Evolutionary conservation across 2,329 filamentous ascomycete species (phyloP), one percentile per base, ranked within the genome.

Genomic region (Zymoseptoria tritici): DNA sequence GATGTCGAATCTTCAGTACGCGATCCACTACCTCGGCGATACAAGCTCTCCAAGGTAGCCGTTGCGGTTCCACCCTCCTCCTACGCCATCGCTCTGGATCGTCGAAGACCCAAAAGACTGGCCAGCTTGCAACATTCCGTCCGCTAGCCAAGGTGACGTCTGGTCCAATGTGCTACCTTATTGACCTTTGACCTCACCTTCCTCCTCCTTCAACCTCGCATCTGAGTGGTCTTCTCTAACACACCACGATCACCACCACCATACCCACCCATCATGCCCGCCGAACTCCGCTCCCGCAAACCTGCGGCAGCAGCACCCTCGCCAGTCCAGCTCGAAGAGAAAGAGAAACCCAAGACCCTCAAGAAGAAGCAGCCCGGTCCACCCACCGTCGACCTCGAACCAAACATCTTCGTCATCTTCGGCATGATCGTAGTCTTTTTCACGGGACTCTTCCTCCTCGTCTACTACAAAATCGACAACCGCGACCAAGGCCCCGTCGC

Each of bases 391-490:
- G 60, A 67, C 52, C 63, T 67, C 49, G 63, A 67, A 26, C 65
- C 65, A n/a, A 64, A 66, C 49, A 54, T 64, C 52, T 64, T 57
- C 55, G 64, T 66, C 16, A 53, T 53, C 13, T 13, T 53, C n/a
- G 52, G 20, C 52, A 53, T 53, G 52, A 57, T 64, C 21, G 58
- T 54, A 24, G 52, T 52, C 31, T 55, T 67, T 52, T 57, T 62
- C 52, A 29, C 52, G 1, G 52, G 22, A 9, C 22, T 53, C 8
- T 22, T 22, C 22, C 22, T 22, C 8, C 9, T 64, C n/a, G 22
- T 56, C 26, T 67, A 61, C 59, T 67, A 67, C 58, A 67, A 67
- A 60, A 29, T 65, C 57, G 65, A 67, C 62, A 67, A 65, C 49
- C 59, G 60, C 49, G 61, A 60, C 26, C 54, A 61, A 11, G 65